Evolutionary conservation across 805 yeast genomes (phyloP).

Genomic region (Allodekkera sacchari): DNA sequence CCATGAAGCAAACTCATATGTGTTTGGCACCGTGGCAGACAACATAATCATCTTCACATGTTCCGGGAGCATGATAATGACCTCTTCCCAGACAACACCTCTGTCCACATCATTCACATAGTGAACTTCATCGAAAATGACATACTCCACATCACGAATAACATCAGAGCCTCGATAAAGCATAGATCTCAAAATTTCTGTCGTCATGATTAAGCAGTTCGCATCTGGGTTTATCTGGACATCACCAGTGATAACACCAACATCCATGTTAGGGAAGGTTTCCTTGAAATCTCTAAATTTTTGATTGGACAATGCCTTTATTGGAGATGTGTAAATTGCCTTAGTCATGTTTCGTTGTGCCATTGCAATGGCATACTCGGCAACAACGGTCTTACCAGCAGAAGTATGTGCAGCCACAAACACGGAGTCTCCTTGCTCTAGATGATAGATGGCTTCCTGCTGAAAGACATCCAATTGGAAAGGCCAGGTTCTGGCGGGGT

Average conservation of each 20-base stretch:
- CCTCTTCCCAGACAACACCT: constrained; percentile 99
- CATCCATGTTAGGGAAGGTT: constrained; percentile 87
- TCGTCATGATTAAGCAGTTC: constrained; percentile 96
- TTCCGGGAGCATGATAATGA: constrained; percentile 90
- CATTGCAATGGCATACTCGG: constrained; percentile 97
- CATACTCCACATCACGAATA: constrained; percentile 99
- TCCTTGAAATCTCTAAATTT: constrained; percentile 87
- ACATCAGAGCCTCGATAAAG: constrained; percentile 94
- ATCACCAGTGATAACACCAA: constrained; percentile 98
- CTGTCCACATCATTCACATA: constrained; percentile 97
- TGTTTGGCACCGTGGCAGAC: constrained; percentile 98
- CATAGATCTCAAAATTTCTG: constrained; percentile 96
- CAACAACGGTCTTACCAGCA: constrained; percentile 97
- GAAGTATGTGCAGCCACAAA: constrained; percentile 99
- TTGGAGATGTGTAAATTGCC: constrained; percentile 93
- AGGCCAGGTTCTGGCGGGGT: constrained; percentile 92
- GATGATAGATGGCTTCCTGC: constrained; percentile 91
- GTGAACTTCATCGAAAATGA: constrained; percentile 95
- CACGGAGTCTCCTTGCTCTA: constrained; percentile 97
- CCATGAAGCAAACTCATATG: constrained; percentile 97
- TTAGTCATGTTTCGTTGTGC: constrained; percentile 94
- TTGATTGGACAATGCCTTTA: constrained; percentile 90
- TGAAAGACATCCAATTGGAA: constrained; percentile 92
- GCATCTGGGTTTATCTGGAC: constrained; percentile 98
- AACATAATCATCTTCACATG: constrained; percentile 89